phyloP scores from a whole-genome alignment of 345 rosid species.

The Rubroshorea leprosula region DNA sequence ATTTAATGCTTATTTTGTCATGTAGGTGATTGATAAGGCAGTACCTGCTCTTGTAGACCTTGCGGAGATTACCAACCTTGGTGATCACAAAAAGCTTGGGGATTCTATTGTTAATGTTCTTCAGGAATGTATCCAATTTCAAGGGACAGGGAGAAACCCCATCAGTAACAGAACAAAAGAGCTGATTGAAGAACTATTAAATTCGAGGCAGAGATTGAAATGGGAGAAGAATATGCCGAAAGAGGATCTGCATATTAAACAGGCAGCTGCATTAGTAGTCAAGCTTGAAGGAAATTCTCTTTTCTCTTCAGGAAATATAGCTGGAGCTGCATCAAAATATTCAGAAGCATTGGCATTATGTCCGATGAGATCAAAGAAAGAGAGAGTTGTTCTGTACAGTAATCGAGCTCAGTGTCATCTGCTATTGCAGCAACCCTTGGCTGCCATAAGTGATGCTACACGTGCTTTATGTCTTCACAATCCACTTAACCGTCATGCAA shows the following conservation, averaged over 20 bases:
- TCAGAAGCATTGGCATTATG: constrained; percentile 88
- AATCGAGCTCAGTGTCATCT: constrained; percentile 97
- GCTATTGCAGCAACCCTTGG: constrained; percentile 81
- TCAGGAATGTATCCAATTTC: constrained; percentile 68
- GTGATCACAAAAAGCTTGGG: constrained; percentile 92
- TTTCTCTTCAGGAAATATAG: constrained; percentile 86
- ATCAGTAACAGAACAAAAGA: constrained; percentile 55
- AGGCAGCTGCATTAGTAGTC: constrained; percentile 87
- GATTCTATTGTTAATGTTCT: constrained; percentile 73
- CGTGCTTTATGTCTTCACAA: constrained; percentile 81
- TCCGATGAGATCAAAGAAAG: constrained; percentile 93
- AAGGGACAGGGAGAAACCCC: constrained; percentile 41
- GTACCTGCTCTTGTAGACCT: constrained; percentile 87
- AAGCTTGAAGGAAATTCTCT: constrained; percentile 98
- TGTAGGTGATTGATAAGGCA: constrained; percentile 63
- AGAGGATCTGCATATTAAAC: constrained; percentile 96
- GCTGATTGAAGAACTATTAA: constrained; percentile 66
- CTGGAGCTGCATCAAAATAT: constrained; percentile 85
- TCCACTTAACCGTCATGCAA: constrained; percentile 89
- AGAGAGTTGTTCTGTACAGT: constrained; percentile 90
- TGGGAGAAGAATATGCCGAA: constrained; percentile 94
- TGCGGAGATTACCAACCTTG: constrained; percentile 69
- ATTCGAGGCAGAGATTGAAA: constrained; percentile 64
- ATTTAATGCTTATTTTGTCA: constrained; percentile 9
- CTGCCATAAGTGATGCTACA: constrained; percentile 93